Evolutionary conservation across 1,284 basidiomycete species (phyloP).

Genomic region (Schizophyllum commune): DNA sequence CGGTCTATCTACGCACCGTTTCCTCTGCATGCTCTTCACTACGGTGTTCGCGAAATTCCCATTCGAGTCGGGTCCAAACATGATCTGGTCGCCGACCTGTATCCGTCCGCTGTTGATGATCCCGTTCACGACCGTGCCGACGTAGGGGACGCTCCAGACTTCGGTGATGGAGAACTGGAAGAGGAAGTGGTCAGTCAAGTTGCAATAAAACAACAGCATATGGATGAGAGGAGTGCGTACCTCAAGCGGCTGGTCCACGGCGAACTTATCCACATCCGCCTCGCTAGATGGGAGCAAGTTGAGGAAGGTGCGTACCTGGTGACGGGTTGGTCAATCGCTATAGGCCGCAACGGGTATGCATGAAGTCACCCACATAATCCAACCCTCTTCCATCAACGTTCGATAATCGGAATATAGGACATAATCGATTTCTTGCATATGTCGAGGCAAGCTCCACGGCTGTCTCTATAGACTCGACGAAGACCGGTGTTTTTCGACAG

Average conservation of each 20-base stretch:
- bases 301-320: constrained; percentile 72
- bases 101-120: constrained; percentile 76
- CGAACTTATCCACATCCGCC: constrained; percentile 72
- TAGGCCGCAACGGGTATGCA: too few relatives aligned
- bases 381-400: constrained; percentile 94
- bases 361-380: constrained; percentile 48
- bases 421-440: constrained; percentile 60
- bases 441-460: constrained; percentile 72
- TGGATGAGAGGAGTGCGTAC: constrained; percentile 25
- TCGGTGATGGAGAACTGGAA: constrained; percentile 73
- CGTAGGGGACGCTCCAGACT: constrained; percentile 88
- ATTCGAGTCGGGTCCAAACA: constrained; percentile 90
- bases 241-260: constrained; percentile 84
- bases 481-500: constrained; percentile 79
- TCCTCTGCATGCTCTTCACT: constrained; percentile 92
- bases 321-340: not conserved
- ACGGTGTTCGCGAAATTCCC: constrained; percentile 81
- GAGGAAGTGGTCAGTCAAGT: constrained; percentile 1
- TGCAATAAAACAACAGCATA: constrained; percentile 1
- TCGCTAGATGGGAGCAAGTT: constrained; percentile 85
- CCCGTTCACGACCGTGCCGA: constrained; percentile 93
- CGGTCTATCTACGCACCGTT: constrained; percentile 55
- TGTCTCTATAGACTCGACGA: constrained; percentile 66
- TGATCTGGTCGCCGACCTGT: constrained; percentile 75
- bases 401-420: constrained; percentile 90